Evolutionary conservation across 169 alveolate genomes (phyloP).

Genomic region (Cryptosporidium bovis): DNA sequence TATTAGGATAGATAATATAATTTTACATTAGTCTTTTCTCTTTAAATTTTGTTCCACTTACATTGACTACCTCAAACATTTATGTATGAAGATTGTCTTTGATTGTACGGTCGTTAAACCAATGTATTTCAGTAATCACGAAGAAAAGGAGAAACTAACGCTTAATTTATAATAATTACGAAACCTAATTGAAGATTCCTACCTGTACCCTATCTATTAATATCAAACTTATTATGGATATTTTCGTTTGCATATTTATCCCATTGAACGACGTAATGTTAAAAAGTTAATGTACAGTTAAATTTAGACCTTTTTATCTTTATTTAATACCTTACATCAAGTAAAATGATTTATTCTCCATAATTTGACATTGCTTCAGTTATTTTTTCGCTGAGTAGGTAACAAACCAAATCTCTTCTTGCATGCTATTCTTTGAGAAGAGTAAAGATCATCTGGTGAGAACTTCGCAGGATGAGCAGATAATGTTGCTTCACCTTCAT

Average conservation of each 20-base stretch:
- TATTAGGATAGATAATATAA: too few relatives aligned
- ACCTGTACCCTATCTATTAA: too few relatives aligned
- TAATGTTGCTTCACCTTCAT: slow-evolving; percentile 83
- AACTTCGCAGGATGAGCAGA: slow-evolving; percentile 94
- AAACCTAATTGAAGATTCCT: too few relatives aligned
- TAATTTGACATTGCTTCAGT: too few relatives aligned
- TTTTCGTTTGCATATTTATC: not conserved
- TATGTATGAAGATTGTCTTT: not conserved
- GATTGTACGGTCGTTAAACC: too few relatives aligned
- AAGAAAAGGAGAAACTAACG: too few relatives aligned
- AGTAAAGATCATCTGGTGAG: slow-evolving; percentile 91
- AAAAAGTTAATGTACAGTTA: too few relatives aligned
- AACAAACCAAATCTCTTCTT: slow-evolving; percentile 84
- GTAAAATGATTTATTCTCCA: not conserved
- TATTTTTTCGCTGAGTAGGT: slow-evolving; percentile 72
- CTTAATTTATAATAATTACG: too few relatives aligned
- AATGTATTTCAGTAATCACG: too few relatives aligned
- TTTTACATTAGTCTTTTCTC: too few relatives aligned
- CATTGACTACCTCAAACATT: not conserved
- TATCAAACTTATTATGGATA: not conserved
- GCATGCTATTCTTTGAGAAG: slow-evolving; percentile 84
- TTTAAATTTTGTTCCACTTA: too few relatives aligned
- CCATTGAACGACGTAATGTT: not conserved
- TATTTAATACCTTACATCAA: not conserved
- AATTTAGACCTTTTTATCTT: too few relatives aligned